phyloP scores from a whole-genome alignment of 148 eudicot genomes.

The Bassia scoparia region DNA sequence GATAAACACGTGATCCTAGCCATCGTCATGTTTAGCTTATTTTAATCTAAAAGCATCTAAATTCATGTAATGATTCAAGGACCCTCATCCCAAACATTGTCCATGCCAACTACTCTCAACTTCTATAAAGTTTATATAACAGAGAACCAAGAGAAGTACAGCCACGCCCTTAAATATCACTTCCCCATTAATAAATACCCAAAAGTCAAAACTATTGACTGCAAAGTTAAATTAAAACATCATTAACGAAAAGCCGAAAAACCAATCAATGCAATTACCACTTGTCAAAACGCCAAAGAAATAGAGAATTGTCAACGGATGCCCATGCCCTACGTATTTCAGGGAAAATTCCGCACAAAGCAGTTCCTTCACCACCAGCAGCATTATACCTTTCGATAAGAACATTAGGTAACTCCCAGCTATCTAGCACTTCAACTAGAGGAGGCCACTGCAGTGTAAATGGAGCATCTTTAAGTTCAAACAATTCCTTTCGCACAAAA shows the following conservation, averaged over 20 bases:
- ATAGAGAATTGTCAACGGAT: slow-evolving; percentile 89
- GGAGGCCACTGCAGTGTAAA: slow-evolving; percentile 84
- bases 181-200: neutral
- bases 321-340: slow-evolving; percentile 99
- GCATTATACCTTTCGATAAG: slow-evolving; percentile 91
- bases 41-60: neutral
- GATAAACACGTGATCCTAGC: neutral
- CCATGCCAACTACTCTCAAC: neutral
- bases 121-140: neutral
- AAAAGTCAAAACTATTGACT: neutral
- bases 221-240: neutral
- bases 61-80: neutral
- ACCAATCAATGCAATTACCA: slow-evolving; percentile 44
- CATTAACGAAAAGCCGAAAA: neutral
- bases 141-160: neutral
- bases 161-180: neutral
- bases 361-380: slow-evolving; percentile 97
- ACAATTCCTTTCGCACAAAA: neutral
- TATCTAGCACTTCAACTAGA: slow-evolving; percentile 86
- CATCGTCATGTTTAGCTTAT: neutral
- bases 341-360: slow-evolving; percentile 94
- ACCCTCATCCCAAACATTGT: neutral
- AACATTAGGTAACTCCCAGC: slow-evolving; percentile 91
- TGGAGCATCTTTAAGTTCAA: slow-evolving; percentile 12
- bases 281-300: slow-evolving; percentile 97